Percentiles rank a stretch among this genome's conserved stretches.
Evolutionary conservation across 352 stramenopile genomes (phyloP).

Genomic region (Phytophthora cryptogea): DNA sequence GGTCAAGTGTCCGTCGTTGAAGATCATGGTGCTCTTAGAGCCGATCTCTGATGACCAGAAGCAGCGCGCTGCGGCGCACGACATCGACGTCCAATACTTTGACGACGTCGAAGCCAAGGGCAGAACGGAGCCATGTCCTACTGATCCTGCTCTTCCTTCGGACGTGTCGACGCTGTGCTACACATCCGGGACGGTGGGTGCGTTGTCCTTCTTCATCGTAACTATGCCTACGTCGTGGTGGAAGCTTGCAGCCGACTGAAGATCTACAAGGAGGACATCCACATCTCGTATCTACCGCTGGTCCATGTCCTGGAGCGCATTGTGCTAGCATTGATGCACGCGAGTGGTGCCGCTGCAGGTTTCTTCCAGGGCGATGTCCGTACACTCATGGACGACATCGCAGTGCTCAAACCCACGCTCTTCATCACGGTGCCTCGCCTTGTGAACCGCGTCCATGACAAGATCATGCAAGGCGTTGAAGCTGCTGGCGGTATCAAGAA

Average conservation of each 20-base stretch:
- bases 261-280: conserved; percentile 65
- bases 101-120: conserved; percentile 32
- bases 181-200: conserved; percentile 95
- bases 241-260: conserved; percentile 25
- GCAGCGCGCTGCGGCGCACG: conserved; percentile 17
- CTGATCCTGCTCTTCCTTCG: conserved; percentile 37
- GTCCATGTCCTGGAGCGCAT: conserved; percentile 96
- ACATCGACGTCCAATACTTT: conserved; percentile 40
- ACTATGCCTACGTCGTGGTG: conserved; percentile 31
- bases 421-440: conserved; percentile 94
- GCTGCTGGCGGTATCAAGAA: conserved; percentile 46
- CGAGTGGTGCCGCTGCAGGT: conserved; percentile 77
- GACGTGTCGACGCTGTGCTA: conserved; percentile 94
- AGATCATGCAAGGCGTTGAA: conserved; percentile 72
- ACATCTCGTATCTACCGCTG: conserved; percentile 96
- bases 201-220: conserved; percentile 91
- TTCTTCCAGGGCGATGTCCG: conserved; percentile 84
- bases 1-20: conserved; percentile 34
- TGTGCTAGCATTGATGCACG: conserved; percentile 78
- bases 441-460: conserved; percentile 96
- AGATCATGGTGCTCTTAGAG: conserved; percentile 44
- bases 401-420: conserved; percentile 86
- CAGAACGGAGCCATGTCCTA: conserved; percentile 25
- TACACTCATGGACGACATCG: conserved; percentile 92
- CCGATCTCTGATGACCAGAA: conserved; percentile 33